Conservation (phyloP, 164 flowering plant species). For the Vitis cinerea region DNA sequence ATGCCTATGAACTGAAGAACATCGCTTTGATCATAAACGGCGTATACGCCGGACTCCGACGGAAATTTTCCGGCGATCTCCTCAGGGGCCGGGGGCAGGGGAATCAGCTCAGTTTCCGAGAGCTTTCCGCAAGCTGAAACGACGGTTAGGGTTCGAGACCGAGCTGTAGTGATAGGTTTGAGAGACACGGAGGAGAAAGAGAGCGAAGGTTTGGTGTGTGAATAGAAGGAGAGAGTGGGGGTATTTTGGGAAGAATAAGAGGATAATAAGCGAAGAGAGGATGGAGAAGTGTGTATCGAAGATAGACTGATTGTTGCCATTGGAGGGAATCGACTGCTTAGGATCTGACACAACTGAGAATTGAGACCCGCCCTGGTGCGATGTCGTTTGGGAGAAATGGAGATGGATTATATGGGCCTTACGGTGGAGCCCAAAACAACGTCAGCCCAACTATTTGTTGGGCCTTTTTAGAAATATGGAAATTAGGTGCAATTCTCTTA, state of each 20-base stretch:
- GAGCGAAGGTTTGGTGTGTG: conserved; percentile 25
- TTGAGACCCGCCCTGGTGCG: too few species aligned
- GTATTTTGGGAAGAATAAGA: conserved; percentile 26
- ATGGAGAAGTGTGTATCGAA: conserved; percentile 14
- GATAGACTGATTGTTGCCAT: conserved; percentile 53
- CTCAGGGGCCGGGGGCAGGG: conserved; percentile 34
- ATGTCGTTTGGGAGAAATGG: too few species aligned
- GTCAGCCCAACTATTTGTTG: too few species aligned
- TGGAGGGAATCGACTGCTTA: not conserved
- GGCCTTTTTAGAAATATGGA: too few species aligned
- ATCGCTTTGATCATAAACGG: conserved; percentile 54
- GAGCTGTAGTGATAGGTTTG: conserved; percentile 8
- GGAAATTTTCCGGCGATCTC: conserved; percentile 41
- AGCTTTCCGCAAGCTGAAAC: conserved; percentile 54
- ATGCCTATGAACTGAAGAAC: conserved; percentile 87
- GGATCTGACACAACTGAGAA: too few species aligned
- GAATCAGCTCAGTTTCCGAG: conserved; percentile 46
- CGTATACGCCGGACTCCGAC: conserved; percentile 72
- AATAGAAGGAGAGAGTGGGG: conserved; percentile 26
- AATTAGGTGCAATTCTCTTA: too few species aligned
- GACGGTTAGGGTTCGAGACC: conserved; percentile 25
- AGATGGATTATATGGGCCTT: too few species aligned
- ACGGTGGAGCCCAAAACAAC: too few species aligned
- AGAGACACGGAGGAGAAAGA: conserved; percentile 19
- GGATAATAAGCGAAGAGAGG: conserved; percentile 14